phyloP scores from a whole-genome alignment of 257 asterid genomes.

The Oldenlandia corymbosa region DNA sequence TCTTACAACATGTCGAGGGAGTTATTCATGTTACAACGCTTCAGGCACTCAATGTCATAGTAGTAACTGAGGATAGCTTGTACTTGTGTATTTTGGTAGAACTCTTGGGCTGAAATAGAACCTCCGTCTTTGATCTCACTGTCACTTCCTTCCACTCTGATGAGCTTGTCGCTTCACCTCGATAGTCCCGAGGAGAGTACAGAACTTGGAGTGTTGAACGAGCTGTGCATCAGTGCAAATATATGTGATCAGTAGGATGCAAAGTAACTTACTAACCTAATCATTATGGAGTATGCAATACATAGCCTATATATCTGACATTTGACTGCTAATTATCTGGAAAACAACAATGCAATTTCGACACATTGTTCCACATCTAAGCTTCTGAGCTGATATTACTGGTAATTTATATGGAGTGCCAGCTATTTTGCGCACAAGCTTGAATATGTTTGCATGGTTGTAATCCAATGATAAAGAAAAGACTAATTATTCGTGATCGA shows the following conservation, averaged over 20 bases:
- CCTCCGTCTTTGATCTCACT: slow-evolving; percentile 70
- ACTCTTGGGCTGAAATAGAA: slow-evolving; percentile 62
- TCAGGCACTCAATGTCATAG: slow-evolving; percentile 82
- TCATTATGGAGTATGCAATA: too few species aligned
- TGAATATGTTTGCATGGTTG: not conserved
- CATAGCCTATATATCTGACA: too few species aligned
- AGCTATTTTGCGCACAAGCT: not conserved
- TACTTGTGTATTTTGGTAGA: slow-evolving; percentile 56
- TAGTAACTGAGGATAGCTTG: slow-evolving; percentile 65
- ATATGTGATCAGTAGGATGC: too few species aligned
- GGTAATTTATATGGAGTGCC: not conserved
- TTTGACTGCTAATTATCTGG: too few species aligned
- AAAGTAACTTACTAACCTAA: too few species aligned
- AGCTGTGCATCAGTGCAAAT: slow-evolving; percentile 54
- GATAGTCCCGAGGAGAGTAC: slow-evolving; percentile 70
- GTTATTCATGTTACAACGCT: not conserved
- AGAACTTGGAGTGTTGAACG: slow-evolving; percentile 62
- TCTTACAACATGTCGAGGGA: too few species aligned
- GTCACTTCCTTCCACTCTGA: slow-evolving; percentile 66
- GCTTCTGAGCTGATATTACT: not conserved
- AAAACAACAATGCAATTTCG: not conserved
- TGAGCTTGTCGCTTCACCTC: slow-evolving; percentile 50
- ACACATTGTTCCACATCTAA: not conserved
- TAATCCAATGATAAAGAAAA: too few species aligned
- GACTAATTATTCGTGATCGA: not conserved